Evolutionary conservation across 148 eudicot genomes (phyloP), one percentile per base, ranked within the genome.

Genomic region (Persicaria tinctoria): DNA sequence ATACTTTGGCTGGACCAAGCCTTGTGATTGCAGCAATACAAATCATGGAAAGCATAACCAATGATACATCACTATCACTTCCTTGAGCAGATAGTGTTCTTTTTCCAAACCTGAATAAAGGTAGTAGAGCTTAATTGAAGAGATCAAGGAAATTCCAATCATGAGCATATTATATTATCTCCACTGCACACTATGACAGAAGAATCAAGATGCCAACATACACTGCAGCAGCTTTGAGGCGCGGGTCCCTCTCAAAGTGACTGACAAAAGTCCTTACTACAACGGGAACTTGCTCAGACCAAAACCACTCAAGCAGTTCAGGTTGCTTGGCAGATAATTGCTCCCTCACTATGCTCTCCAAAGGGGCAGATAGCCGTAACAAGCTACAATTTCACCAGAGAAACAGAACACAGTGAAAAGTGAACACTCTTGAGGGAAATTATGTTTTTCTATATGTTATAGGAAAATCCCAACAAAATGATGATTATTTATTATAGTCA

Each of bases 271-370:
- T 88, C 63, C 92, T 80, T 72, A 92, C 89, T 62, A 84, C 97
- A 72, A 86, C 83, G 54, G 99, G 97, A 55, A 95, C 85, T 92
- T 90, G 97, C 80, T 90, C 91, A 71, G 97, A 89, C 97, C 97
- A 95, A 85, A 95, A 95, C 97, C 97, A 95, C 38, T 89, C 91
- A 82, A 74, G 80, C 83, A 80, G 82, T 82, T 83, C 93, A 79
- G 92, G 92, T 78, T 86, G 92, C 82, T 86, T 89, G 73, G 86
- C 86, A 70, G 87, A 92, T 78, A 95, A 77, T 79, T 92, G 87
- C 75, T 95, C 99, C 75, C 88, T 89, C 76, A 92, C 87, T 78
- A 84, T 82, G 79, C 84, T 88, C 84, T 95, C 99, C 83, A 95
- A 74, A 84, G 94, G 93, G 80, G 92, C 90, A 84, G 96, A 90